Evolutionary conservation across 345 rosid species (phyloP).

Genomic region (Aethionema arabicum): DNA sequence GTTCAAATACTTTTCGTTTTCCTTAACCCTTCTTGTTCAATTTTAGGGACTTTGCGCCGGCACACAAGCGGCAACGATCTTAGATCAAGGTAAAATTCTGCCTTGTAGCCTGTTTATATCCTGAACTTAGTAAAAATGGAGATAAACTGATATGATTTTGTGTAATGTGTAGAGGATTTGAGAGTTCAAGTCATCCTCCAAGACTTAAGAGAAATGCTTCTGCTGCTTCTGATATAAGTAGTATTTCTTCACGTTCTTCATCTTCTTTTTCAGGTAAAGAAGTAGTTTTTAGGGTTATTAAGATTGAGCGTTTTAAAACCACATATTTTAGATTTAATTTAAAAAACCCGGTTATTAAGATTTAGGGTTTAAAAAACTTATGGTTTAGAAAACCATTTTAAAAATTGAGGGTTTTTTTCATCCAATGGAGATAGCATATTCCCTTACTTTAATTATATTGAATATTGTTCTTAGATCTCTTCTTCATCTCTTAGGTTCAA

Average conservation of each 20-base stretch:
- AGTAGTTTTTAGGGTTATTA: too few species aligned
- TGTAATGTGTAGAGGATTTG: conserved; percentile 46
- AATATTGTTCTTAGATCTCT: not conserved
- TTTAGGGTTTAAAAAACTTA: too few species aligned
- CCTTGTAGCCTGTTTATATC: not conserved
- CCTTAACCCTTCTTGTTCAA: not conserved
- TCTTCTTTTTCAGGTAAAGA: conserved; percentile 37
- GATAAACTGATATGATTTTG: not conserved
- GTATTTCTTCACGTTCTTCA: conserved; percentile 49
- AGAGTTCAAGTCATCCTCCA: conserved; percentile 45
- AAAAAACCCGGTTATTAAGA: too few species aligned
- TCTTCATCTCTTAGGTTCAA: conserved; percentile 41
- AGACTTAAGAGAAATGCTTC: conserved; percentile 73
- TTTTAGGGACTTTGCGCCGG: conserved; percentile 52
- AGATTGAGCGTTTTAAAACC: too few species aligned
- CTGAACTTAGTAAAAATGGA: not conserved
- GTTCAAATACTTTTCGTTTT: not conserved
- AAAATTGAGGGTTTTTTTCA: too few species aligned
- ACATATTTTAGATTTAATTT: too few species aligned
- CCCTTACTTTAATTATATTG: not conserved
- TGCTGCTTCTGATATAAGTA: conserved; percentile 68
- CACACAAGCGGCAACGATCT: conserved; percentile 57
- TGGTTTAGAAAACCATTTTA: too few species aligned
- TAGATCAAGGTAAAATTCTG: conserved; percentile 53
- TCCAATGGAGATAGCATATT: too few species aligned